Evolutionary conservation across 331 rosid species (phyloP).

Genomic region (Phaseolus coccineus): DNA sequence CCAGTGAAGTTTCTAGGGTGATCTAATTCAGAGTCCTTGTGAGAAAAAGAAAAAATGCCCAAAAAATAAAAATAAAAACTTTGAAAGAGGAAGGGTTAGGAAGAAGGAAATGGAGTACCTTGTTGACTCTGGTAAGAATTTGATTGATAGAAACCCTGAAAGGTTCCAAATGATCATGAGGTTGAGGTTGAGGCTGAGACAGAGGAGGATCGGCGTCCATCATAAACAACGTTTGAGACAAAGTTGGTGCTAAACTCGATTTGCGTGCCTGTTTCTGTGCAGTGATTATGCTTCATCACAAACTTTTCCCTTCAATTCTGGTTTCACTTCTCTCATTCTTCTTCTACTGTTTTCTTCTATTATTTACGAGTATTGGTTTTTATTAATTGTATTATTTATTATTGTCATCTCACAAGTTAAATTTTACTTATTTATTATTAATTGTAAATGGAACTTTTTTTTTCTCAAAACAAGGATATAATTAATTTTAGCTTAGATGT

Average conservation of each 20-base stretch:
- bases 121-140: neutral
- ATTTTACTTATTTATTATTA: too few species aligned
- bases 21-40: neutral
- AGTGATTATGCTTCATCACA: neutral
- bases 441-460: too few species aligned
- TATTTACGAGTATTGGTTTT: too few species aligned
- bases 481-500: too few species aligned
- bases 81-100: too few species aligned
- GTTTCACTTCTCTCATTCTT: neutral
- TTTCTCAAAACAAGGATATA: too few species aligned
- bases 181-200: neutral
- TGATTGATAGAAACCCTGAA: constrained; percentile 1
- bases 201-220: neutral
- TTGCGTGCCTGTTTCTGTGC: too few species aligned
- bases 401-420: neutral
- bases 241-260: too few species aligned
- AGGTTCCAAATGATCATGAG: neutral
- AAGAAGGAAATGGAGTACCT: constrained; percentile 8
- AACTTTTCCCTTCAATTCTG: neutral
- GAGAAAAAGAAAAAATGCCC: neutral
- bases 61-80: neutral
- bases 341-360: neutral
- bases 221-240: neutral
- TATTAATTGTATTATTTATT: too few species aligned
- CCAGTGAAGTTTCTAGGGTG: neutral